phyloP scores from a whole-genome alignment of 345 rosid species.

The Toxicodendron radicans region DNA sequence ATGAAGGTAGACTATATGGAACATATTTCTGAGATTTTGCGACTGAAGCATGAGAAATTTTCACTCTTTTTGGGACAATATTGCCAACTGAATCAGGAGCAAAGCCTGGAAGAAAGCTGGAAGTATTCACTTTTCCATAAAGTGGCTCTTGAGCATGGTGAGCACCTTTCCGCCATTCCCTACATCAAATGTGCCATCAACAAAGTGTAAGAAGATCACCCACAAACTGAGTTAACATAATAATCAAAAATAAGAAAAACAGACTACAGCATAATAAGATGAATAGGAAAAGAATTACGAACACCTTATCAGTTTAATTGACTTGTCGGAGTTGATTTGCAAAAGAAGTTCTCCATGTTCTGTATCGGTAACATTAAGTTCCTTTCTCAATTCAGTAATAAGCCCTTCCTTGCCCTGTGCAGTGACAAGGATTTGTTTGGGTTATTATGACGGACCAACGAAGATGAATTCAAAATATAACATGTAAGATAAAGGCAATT shows the following conservation, averaged over 20 bases:
- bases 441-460: background rate
- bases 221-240: background rate
- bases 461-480: background rate
- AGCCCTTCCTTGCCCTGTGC: slow-evolving; percentile 36
- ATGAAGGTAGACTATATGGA: slow-evolving; percentile 15
- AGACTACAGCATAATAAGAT: background rate
- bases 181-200: slow-evolving; percentile 10
- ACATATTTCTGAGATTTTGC: slow-evolving; percentile 10
- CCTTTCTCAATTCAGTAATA: slow-evolving; percentile 31
- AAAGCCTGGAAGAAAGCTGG: background rate
- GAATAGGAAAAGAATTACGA: slow-evolving; percentile 10
- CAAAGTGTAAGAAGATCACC: background rate
- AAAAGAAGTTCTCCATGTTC: slow-evolving; percentile 36
- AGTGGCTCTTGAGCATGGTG: slow-evolving; percentile 16
- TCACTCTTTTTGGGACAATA: slow-evolving; percentile 16
- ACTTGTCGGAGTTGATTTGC: slow-evolving; percentile 28
- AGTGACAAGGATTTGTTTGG: background rate
- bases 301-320: slow-evolving; percentile 35
- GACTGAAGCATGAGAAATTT: slow-evolving; percentile 17
- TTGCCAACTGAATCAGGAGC: slow-evolving; percentile 7
- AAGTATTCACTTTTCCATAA: background rate
- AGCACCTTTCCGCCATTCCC: slow-evolving; percentile 27
- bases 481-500: background rate
- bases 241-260: background rate
- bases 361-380: slow-evolving; percentile 34